Evolutionary conservation across 805 yeast genomes (phyloP).

Genomic region (Cephaloascus albidus): DNA sequence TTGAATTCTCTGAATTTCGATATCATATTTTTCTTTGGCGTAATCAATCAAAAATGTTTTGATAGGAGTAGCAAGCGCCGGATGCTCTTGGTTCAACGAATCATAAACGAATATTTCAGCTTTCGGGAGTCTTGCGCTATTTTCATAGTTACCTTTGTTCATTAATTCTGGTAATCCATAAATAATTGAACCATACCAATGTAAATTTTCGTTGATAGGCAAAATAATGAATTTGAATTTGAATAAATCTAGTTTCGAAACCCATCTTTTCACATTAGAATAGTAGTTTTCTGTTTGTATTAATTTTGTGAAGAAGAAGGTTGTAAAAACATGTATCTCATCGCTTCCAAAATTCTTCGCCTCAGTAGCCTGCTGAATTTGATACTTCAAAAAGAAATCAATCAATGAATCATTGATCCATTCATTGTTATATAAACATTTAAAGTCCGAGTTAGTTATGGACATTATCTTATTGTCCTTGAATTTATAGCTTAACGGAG

Average conservation of each 20-base stretch:
- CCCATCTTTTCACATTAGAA: constrained; percentile 68
- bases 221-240: constrained; percentile 53
- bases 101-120: constrained; percentile 58
- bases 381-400: constrained; percentile 70
- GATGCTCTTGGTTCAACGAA: constrained; percentile 58
- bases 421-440: constrained; percentile 67
- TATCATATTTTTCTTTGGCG: constrained; percentile 52
- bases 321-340: constrained; percentile 56
- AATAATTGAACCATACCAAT: constrained; percentile 83
- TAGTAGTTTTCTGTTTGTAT: constrained; percentile 35
- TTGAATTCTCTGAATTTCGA: constrained; percentile 33
- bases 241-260: constrained; percentile 55
- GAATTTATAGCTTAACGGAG: constrained; percentile 41
- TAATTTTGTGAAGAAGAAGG: constrained; percentile 73
- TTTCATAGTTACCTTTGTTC: constrained; percentile 6
- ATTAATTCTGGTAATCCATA: constrained; percentile 34
- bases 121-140: constrained; percentile 6
- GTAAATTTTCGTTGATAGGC: constrained; percentile 74
- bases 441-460: constrained; percentile 63
- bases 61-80: constrained; percentile 40
- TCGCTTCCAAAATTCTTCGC: constrained; percentile 16
- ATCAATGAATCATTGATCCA: constrained; percentile 89
- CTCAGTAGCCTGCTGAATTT: constrained; percentile 22
- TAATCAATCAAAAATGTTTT: constrained; percentile 54
- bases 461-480: constrained; percentile 43